Evolutionary conservation across 208 protist species (phyloP).

Genomic region (Crithidia fasciculata): DNA sequence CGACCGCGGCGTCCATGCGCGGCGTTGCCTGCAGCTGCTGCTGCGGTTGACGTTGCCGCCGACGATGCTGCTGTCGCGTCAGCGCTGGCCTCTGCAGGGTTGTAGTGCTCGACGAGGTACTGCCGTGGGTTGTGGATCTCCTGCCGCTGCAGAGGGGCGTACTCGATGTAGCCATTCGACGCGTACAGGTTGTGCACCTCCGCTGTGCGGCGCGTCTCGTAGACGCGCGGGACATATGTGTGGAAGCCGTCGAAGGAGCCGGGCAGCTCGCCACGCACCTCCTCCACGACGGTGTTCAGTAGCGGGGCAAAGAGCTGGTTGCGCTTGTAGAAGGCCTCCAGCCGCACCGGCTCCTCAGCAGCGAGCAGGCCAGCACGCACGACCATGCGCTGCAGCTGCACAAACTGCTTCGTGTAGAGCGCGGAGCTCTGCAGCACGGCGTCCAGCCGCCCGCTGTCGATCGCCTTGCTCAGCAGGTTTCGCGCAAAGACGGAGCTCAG

Average conservation of each 20-base stretch:
- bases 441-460: slow-evolving; percentile 40
- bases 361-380: slow-evolving; percentile 75
- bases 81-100: slow-evolving; percentile 34
- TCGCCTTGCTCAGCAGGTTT: slow-evolving; percentile 48
- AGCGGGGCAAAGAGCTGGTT: slow-evolving; percentile 64
- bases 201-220: slow-evolving; percentile 42
- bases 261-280: slow-evolving; percentile 49
- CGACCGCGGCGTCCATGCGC: slow-evolving; percentile 20
- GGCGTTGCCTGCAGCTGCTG: slow-evolving; percentile 1
- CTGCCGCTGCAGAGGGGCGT: slow-evolving; percentile 51
- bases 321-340: slow-evolving; percentile 64
- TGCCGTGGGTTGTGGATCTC: slow-evolving; percentile 62
- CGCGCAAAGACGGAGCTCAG: slow-evolving; percentile 72
- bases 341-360: slow-evolving; percentile 53
- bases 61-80: background rate
- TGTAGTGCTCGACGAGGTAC: slow-evolving; percentile 68
- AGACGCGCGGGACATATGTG: slow-evolving; percentile 61
- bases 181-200: slow-evolving; percentile 78
- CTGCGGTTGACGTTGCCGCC: background rate
- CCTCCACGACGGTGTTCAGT: slow-evolving; percentile 40
- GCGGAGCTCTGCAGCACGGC: slow-evolving; percentile 56
- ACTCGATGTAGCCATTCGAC: slow-evolving; percentile 81
- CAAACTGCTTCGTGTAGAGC: slow-evolving; percentile 80
- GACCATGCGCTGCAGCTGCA: slow-evolving; percentile 59
- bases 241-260: slow-evolving; percentile 52